These are phyloP conservation scores for Dacryopinax primogenitus DNA, from an alignment of 768 basidiomycete species.

Conservation along the genomic window DNA sequence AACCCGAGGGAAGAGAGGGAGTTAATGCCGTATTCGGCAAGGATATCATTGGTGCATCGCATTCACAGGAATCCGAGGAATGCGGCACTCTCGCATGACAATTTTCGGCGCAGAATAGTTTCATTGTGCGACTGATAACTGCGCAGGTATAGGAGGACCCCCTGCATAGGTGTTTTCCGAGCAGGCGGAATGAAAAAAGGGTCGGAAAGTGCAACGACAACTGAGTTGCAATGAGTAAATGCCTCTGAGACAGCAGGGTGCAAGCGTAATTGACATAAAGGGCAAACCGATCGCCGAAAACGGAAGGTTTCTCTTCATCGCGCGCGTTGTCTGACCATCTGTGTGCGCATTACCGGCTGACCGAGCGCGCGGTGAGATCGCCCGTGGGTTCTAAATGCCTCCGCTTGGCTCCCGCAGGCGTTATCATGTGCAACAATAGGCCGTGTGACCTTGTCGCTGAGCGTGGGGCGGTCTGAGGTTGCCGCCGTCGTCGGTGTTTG, in stretches of 20 bases:
- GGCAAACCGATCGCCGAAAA: neutral
- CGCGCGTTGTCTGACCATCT: neutral
- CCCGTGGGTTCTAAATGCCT: neutral
- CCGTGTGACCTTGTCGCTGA: neutral
- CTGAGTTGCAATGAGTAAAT: neutral
- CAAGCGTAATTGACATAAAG: neutral
- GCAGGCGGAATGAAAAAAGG: neutral
- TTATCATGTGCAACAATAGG: neutral
- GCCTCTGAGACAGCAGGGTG: neutral
- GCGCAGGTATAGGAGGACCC: neutral
- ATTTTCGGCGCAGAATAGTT: neutral
- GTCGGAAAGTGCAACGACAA: neutral
- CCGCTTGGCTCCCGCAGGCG: neutral
- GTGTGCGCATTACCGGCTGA: neutral
- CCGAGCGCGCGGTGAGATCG: neutral
- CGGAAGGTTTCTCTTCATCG: neutral
- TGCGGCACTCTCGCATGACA: neutral
- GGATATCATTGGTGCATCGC: neutral
- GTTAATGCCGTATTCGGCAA: neutral
- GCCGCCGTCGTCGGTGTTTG: slow-evolving; percentile 6
- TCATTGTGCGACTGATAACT: neutral
- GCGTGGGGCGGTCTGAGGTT: neutral
- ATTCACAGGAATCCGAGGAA: neutral
- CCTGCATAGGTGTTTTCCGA: neutral
- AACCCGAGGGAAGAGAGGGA: neutral